Base-by-base conservation (phyloP, 1,284 basidiomycete species). In the Cutaneotrichosporon sp. region DNA sequence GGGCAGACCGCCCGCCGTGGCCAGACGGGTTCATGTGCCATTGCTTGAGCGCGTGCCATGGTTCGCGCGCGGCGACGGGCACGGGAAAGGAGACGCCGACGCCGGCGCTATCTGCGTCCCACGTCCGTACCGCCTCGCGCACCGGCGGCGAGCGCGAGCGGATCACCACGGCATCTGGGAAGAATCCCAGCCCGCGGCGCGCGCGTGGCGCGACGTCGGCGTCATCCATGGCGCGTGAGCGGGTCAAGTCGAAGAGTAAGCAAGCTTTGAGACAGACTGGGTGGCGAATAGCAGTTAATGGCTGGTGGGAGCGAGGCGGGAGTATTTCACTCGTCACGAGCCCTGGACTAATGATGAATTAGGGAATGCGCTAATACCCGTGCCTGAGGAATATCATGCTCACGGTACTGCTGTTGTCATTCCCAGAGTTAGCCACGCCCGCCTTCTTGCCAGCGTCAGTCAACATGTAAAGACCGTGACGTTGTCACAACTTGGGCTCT, bases 1-100 rank as follows among this genome's bases (percentile, higher is more conserved):
- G 68, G 0, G 18, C 49, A 14, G 20, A 10, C 48, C 35, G 12
- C 20, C 62, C 49, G 13, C 69, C 70, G 49, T 74, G 68, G 15
- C 51, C 56, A 5, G 65, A 48, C 3, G 67, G 65, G 44, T 70
- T 68, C 18, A 64, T 66, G 51, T 68, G 56, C 72, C 72, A 74
- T 42, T 70, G 70, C 52, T 59, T 62, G 67, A 66, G 70, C 22
- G 39, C 23, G 10, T 35, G 40, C 55, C 39, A 51, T 7, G 48
- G 46, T 38, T 58, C 49, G 43, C 10, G 51, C 38, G 45, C 59
- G 18, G 37, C 38, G 18, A 9, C 49, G 30, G 41, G 34, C 41
- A 36, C 23, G 18, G 35, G 20, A 22, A 18, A n/a, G n/a, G n/a
- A n/a, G n/a, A 14, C 23, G 30, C 18, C 18, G n/a, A n/a, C 23